Evolutionary conservation across 129 eudicot species (phyloP).

Genomic region (Lactuca sativa): DNA sequence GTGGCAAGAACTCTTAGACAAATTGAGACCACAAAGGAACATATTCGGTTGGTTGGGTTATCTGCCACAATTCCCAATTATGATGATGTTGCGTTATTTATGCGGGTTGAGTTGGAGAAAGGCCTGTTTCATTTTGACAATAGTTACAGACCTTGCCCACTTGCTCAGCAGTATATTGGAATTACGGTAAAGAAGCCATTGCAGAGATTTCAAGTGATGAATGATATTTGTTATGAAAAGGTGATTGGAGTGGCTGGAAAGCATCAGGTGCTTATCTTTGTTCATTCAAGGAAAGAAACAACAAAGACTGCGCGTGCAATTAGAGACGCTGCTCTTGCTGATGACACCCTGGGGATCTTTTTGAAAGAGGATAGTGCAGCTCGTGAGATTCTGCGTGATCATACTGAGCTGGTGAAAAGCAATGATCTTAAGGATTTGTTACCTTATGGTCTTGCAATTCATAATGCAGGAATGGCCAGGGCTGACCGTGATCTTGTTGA

Average conservation of each 20-base stretch:
- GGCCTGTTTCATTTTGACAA: constrained; percentile 90
- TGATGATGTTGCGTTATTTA: constrained; percentile 75
- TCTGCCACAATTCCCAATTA: constrained; percentile 92
- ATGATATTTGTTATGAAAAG: constrained; percentile 87
- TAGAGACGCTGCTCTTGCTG: constrained; percentile 81
- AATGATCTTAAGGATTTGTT: constrained; percentile 80
- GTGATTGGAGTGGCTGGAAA: constrained; percentile 73
- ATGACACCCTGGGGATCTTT: constrained; percentile 70
- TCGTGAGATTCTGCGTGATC: constrained; percentile 74
- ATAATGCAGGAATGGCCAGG: constrained; percentile 90
- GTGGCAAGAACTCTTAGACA: constrained; percentile 93
- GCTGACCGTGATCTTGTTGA: constrained; percentile 85
- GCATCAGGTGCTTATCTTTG: constrained; percentile 88
- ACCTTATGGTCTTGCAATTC: constrained; percentile 93
- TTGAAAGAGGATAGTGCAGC: constrained; percentile 85
- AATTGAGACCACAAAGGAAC: constrained; percentile 88
- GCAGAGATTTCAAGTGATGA: constrained; percentile 93
- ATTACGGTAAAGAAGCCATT: constrained; percentile 86
- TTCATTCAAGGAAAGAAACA: constrained; percentile 91
- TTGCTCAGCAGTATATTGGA: constrained; percentile 94
- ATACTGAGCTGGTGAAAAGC: constrained; percentile 82
- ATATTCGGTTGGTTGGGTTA: constrained; percentile 90
- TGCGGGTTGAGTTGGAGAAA: constrained; percentile 62
- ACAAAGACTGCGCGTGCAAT: constrained; percentile 89
- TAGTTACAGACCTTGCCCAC: constrained; percentile 89